phyloP scores from a whole-genome alignment of 2,329 filamentous ascomycete genomes.

The Penicillium sp. region DNA sequence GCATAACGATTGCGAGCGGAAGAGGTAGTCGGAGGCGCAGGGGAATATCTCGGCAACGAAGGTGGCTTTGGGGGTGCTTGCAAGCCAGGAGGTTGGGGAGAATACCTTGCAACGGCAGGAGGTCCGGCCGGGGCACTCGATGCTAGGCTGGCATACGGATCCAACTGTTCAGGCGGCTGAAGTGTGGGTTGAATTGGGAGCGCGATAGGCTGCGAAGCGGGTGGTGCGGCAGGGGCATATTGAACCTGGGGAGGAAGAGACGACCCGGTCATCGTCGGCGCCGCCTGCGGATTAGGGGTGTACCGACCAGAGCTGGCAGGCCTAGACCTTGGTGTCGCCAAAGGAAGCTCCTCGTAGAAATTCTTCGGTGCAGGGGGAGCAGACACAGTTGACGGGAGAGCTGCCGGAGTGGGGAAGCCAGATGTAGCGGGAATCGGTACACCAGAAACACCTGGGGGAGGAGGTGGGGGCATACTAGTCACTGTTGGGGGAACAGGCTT shows the following conservation, averaged over 20 bases:
- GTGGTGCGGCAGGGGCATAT: constrained; percentile 19
- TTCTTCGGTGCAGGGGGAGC: constrained; percentile 40
- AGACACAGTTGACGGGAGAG: constrained; percentile 15
- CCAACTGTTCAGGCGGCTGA: constrained; percentile 33
- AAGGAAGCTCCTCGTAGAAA: constrained; percentile 77
- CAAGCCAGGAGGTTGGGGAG: constrained; percentile 38
- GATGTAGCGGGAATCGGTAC: constrained; percentile 29
- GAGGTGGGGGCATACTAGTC: constrained; percentile 51
- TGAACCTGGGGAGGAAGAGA: neutral
- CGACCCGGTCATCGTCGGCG: constrained; percentile 18
- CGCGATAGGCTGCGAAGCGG: constrained; percentile 19
- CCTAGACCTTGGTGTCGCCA: constrained; percentile 57
- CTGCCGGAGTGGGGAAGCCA: constrained; percentile 18
- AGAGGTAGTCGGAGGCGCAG: constrained; percentile 42
- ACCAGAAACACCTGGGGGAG: constrained; percentile 63
- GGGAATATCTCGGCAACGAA: constrained; percentile 44
- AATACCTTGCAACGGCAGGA: constrained; percentile 40
- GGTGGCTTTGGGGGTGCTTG: constrained; percentile 36
- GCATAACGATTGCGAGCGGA: constrained; percentile 39
- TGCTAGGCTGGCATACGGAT: constrained; percentile 32
- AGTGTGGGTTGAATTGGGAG: constrained; percentile 23
- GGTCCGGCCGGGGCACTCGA: constrained; percentile 30
- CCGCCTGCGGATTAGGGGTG: constrained; percentile 35
- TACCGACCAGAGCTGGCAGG: constrained; percentile 49
- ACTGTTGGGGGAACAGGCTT: constrained; percentile 51